Evolutionary conservation across 2,329 filamentous ascomycete species (phyloP).

Genomic region (Stenocarpella maydis): DNA sequence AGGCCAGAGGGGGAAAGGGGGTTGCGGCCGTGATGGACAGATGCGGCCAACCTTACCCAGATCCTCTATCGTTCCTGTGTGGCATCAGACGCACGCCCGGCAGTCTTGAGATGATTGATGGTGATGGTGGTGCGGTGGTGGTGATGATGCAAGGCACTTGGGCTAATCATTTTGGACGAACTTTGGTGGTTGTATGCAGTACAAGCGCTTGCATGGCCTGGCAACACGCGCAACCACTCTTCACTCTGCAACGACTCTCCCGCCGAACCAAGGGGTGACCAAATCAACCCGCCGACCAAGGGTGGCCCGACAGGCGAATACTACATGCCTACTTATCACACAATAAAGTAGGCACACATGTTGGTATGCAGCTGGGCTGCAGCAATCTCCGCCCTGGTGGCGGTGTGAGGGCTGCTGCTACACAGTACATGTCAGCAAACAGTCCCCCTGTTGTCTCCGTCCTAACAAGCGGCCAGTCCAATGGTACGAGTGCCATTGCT

Average conservation of each 20-base stretch:
- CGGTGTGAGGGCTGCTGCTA: constrained; percentile 21
- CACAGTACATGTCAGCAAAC: constrained; percentile 19
- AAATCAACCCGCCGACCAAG: not conserved
- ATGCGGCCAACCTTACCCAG: constrained; percentile 15
- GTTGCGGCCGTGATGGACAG: constrained; percentile 8
- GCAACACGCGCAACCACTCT: not conserved
- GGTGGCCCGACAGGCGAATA: not conserved
- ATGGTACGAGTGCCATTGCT: not conserved
- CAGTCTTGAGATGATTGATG: too few species aligned
- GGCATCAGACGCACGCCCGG: constrained; percentile 18
- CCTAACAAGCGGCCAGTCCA: not conserved
- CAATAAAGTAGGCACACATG: not conserved
- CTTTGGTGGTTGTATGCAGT: not conserved
- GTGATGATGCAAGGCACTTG: constrained; percentile 22
- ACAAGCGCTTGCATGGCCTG: not conserved
- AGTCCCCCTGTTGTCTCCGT: constrained; percentile 6
- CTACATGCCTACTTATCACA: constrained; percentile 1
- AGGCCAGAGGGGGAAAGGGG: not conserved
- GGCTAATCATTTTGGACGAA: constrained; percentile 19
- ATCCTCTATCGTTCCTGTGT: constrained; percentile 10
- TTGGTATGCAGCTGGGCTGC: constrained; percentile 14
- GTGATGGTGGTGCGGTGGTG: too few species aligned
- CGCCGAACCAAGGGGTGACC: constrained; percentile 4
- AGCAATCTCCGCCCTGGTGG: constrained; percentile 21
- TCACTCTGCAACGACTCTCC: not conserved